phyloP scores from a whole-genome alignment of 306 rosid genomes.

The Cajanus cajan region DNA sequence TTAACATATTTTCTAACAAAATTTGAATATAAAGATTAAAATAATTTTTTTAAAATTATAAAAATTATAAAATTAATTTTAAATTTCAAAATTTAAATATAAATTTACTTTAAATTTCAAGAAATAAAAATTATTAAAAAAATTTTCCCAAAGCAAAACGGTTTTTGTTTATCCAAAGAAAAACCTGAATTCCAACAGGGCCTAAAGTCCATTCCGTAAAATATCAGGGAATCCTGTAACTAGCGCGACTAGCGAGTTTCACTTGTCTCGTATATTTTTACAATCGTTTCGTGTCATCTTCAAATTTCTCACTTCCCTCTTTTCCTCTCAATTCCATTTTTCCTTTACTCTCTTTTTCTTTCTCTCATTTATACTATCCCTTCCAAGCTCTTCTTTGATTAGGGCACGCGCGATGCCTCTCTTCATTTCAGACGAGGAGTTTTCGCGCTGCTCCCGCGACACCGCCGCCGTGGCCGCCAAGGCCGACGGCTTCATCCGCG shows the following conservation, averaged over 20 bases:
- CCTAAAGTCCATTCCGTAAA: no score
- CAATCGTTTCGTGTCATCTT: constrained; percentile 14
- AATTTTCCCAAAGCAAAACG: not conserved
- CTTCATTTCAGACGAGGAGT: constrained; percentile 86
- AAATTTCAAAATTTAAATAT: no score
- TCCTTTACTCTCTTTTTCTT: no score
- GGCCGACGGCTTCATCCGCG: constrained; percentile 80
- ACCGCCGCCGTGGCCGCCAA: constrained; percentile 56
- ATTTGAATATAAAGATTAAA: no score
- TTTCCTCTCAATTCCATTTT: not conserved
- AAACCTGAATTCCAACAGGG: not conserved
- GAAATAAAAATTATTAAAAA: no score
- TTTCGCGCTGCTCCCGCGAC: constrained; percentile 60
- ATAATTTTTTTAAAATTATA: no score
- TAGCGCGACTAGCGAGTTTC: not conserved
- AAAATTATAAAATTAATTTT: no score
- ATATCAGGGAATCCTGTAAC: not conserved
- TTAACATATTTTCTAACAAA: no score
- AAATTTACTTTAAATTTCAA: no score
- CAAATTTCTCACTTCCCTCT: constrained; percentile 37
- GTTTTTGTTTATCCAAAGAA: not conserved
- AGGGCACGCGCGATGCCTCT: constrained; percentile 57
- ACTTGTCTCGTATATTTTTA: not conserved
- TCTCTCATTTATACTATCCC: not conserved
- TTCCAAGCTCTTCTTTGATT: constrained; percentile 16